These are phyloP conservation scores for Candida tibetensis DNA, from an alignment of 805 yeast genomes.

Conservation along the genomic window DNA sequence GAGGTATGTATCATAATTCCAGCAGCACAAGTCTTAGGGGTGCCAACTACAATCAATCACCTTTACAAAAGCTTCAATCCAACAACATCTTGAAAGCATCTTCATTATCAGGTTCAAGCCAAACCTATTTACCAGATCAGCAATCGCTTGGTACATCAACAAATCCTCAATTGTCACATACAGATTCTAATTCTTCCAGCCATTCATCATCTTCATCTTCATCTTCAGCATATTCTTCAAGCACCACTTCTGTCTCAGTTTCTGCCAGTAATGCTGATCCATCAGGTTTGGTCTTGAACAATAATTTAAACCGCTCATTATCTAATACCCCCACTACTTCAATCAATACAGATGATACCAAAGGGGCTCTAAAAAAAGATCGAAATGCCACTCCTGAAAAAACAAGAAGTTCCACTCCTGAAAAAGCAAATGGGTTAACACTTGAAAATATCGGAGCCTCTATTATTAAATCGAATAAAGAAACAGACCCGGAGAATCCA, in stretches of 20 bases:
- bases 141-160: neutral
- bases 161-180: neutral
- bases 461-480: neutral
- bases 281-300: conserved; percentile 12
- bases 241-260: conserved; percentile 7
- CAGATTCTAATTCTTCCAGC: conserved; percentile 2
- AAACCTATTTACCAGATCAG: neutral
- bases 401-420: neutral
- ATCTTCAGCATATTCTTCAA: conserved; percentile 3
- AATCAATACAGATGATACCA: conserved; percentile 16
- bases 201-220: conserved; percentile 2
- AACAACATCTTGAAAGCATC: conserved; percentile 5
- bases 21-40: neutral
- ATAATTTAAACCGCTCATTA: conserved; percentile 19
- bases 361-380: neutral
- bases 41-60: neutral
- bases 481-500: neutral
- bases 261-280: conserved; percentile 6
- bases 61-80: conserved; percentile 5
- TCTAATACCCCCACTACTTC: conserved; percentile 35
- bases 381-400: neutral
- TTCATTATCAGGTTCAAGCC: neutral
- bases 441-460: neutral
- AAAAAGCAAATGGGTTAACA: neutral
- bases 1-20: neutral